phyloP scores from a whole-genome alignment of 192 early-diverging fungal species.

The Rhizophagus prolifer region DNA sequence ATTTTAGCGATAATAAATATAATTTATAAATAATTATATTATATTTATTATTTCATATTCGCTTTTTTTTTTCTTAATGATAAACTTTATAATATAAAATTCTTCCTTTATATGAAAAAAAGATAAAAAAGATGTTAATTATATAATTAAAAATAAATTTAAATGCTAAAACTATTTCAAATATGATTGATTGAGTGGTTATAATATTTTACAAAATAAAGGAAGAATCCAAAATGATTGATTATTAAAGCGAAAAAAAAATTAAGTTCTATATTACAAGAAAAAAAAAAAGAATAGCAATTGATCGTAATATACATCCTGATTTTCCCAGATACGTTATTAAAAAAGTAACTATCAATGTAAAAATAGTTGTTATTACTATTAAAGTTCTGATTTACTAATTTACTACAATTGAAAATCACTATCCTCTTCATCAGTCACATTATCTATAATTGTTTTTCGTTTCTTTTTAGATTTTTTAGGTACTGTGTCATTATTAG shows the following conservation, averaged over 20 bases:
- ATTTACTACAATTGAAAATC: constrained; percentile 11
- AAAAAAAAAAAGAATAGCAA: neutral
- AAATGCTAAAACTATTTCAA: neutral
- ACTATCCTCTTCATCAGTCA: constrained; percentile 17
- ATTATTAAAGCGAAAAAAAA: neutral
- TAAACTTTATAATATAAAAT: too few species aligned
- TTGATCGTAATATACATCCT: too few species aligned
- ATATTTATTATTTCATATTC: too few species aligned
- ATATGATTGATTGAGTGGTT: neutral
- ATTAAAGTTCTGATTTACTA: neutral
- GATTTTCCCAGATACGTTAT: too few species aligned
- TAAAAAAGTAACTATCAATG: too few species aligned
- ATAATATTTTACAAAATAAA: neutral
- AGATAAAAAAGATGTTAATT: neutral
- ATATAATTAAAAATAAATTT: neutral
- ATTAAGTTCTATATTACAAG: neutral
- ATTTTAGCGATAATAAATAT: too few species aligned
- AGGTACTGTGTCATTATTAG: neutral
- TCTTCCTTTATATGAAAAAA: neutral
- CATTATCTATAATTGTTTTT: constrained; percentile 12
- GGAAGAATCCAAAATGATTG: neutral
- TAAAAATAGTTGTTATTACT: neutral
- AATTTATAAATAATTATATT: too few species aligned
- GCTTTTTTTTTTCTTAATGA: too few species aligned
- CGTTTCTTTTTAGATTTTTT: constrained; percentile 14